Evolutionary conservation across 2,329 filamentous ascomycete species (phyloP).

Genomic region (Ophiostoma sp.): DNA sequence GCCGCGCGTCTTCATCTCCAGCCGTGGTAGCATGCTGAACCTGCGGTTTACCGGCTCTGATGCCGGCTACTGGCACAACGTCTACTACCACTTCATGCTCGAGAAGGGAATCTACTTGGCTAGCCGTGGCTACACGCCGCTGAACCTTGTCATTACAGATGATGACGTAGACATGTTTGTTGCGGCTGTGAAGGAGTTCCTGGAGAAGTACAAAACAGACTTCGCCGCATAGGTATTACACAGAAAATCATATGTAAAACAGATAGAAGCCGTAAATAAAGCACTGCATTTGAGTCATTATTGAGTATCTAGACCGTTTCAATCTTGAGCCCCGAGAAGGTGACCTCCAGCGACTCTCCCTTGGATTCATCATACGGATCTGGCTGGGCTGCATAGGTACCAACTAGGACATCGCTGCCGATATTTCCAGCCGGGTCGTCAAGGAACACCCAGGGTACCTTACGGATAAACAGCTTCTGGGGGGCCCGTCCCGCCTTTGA

Average conservation of each 20-base stretch:
- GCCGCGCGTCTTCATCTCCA: slow-evolving; percentile 26
- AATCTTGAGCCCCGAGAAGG: slow-evolving; percentile 18
- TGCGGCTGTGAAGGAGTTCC: slow-evolving; percentile 21
- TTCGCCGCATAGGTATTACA: background rate
- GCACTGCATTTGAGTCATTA: background rate
- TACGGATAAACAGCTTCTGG: slow-evolving; percentile 19
- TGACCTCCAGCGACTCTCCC: slow-evolving; percentile 17
- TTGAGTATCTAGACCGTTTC: slow-evolving; percentile 15
- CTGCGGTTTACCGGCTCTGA: slow-evolving; percentile 37
- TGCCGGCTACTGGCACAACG: slow-evolving; percentile 24
- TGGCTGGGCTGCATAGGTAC: slow-evolving; percentile 24
- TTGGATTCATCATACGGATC: slow-evolving; percentile 22
- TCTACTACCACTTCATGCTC: slow-evolving; percentile 30
- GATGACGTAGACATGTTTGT: slow-evolving; percentile 27
- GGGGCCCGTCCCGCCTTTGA: background rate
- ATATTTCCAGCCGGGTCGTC: slow-evolving; percentile 17
- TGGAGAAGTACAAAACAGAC: slow-evolving; percentile 16
- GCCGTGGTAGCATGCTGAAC: slow-evolving; percentile 33
- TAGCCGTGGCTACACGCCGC: slow-evolving; percentile 27
- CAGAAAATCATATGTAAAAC: too few species aligned
- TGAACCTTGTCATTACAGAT: slow-evolving; percentile 28
- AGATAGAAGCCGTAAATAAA: background rate
- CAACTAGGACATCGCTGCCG: slow-evolving; percentile 20
- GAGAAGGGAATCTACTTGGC: slow-evolving; percentile 29
- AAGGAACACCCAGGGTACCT: slow-evolving; percentile 27